Evolutionary conservation across 1,284 basidiomycete species (phyloP).

Genomic region (Microbotryomycetes sp.): DNA sequence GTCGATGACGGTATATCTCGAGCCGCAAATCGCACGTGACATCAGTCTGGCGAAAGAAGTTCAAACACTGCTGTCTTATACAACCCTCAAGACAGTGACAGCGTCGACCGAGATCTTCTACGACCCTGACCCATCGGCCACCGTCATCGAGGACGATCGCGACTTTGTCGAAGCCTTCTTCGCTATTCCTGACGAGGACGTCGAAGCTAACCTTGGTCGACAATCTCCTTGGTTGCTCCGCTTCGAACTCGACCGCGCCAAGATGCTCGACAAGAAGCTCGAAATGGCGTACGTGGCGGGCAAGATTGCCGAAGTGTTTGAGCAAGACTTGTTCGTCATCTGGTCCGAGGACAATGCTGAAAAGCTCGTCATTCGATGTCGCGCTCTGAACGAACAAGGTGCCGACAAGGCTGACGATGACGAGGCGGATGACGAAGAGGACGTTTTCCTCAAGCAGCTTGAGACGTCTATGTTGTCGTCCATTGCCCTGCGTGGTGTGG

Average conservation of each 20-base stretch:
- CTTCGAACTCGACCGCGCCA: slow-evolving; percentile 90
- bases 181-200: slow-evolving; percentile 95
- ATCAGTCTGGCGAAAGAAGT: slow-evolving; percentile 69
- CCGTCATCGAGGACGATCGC: slow-evolving; percentile 91
- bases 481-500: slow-evolving; percentile 90
- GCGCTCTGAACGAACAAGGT: slow-evolving; percentile 51
- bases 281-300: slow-evolving; percentile 94
- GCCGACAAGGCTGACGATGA: slow-evolving; percentile 56
- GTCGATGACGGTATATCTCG: slow-evolving; percentile 82
- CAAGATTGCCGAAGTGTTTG: slow-evolving; percentile 89
- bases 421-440: slow-evolving; percentile 94
- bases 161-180: slow-evolving; percentile 99
- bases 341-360: slow-evolving; percentile 99
- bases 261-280: slow-evolving; percentile 95
- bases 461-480: slow-evolving; percentile 95
- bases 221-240: slow-evolving; percentile 97
- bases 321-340: slow-evolving; percentile 94
- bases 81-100: slow-evolving; percentile 89
- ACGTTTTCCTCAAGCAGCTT: slow-evolving; percentile 91
- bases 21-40: slow-evolving; percentile 60
- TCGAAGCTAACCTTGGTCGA: slow-evolving; percentile 79
- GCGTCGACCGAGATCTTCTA: slow-evolving; percentile 97
- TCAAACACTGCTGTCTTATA: slow-evolving; percentile 87
- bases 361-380: slow-evolving; percentile 93
- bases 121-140: slow-evolving; percentile 85